Evolutionary conservation across 768 basidiomycete genomes (phyloP).

Genomic region (Mrakia gelida): DNA sequence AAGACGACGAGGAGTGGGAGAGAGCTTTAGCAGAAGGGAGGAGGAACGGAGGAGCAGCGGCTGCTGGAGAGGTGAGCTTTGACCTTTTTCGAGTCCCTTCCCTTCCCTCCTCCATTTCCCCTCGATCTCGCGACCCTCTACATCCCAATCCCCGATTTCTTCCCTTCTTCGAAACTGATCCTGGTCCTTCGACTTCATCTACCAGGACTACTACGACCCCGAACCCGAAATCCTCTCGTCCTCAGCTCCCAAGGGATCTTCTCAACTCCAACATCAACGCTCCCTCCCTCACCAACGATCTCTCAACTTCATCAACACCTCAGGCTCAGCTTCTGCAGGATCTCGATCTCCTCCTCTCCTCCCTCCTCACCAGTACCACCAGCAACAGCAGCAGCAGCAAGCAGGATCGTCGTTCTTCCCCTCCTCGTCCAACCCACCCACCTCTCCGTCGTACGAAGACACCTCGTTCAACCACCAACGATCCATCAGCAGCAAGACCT

Average conservation of each 20-base stretch:
- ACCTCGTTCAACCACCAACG: constrained; percentile 7
- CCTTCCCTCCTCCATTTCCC: background rate
- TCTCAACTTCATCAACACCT: background rate
- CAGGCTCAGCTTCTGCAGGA: background rate
- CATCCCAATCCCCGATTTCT: background rate
- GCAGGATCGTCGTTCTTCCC: background rate
- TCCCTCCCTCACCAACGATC: constrained; percentile 19
- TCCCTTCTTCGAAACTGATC: background rate
- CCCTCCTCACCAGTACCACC: constrained; percentile 9
- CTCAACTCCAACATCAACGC: background rate
- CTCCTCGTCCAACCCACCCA: background rate
- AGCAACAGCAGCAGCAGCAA: background rate
- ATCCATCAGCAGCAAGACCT: background rate
- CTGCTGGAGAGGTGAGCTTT: constrained; percentile 7
- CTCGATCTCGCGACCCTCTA: background rate
- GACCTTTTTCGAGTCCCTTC: background rate
- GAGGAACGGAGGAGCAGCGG: constrained; percentile 9
- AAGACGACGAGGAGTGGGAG: constrained; percentile 31
- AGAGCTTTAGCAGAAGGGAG: constrained; percentile 25
- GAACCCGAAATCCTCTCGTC: background rate
- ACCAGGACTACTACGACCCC: background rate
- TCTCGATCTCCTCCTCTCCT: constrained; percentile 14
- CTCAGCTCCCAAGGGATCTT: background rate
- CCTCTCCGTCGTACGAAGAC: background rate
- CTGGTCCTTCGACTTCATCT: too few species aligned